These are phyloP conservation scores for Withania somnifera DNA, from an alignment of 305 asterid genomes.

Conservation along the genomic window DNA sequence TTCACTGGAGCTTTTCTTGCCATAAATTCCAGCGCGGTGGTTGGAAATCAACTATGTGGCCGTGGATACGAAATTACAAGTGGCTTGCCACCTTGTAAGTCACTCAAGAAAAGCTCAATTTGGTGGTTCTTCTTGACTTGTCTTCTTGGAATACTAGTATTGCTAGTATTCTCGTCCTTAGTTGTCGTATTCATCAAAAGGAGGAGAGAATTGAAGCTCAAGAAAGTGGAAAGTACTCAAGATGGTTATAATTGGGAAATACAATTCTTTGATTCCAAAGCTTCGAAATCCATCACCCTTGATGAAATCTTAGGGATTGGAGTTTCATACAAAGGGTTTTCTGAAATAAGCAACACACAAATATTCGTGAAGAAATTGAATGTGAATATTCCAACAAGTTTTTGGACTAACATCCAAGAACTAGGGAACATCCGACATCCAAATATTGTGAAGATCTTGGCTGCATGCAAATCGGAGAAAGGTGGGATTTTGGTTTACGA, in stretches of 20 bases:
- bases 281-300: slow-evolving; percentile 23
- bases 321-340: slow-evolving; percentile 30
- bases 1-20: slow-evolving; percentile 62
- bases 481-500: slow-evolving; percentile 48
- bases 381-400: slow-evolving; percentile 7
- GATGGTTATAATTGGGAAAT: slow-evolving; percentile 52
- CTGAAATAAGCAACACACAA: slow-evolving; percentile 6
- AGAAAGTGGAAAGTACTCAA: slow-evolving; percentile 28
- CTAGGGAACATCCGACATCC: slow-evolving; percentile 40
- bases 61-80: slow-evolving; percentile 22
- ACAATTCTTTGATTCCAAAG: slow-evolving; percentile 30
- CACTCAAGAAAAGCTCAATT: slow-evolving; percentile 10
- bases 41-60: slow-evolving; percentile 47
- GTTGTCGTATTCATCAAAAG: slow-evolving; percentile 8
- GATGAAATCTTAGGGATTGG: slow-evolving; percentile 27
- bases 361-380: slow-evolving; percentile 28
- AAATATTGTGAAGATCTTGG: slow-evolving; percentile 47
- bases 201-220: slow-evolving; percentile 14
- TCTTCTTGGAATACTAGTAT: slow-evolving; percentile 25
- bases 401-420: slow-evolving; percentile 24
- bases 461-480: slow-evolving; percentile 54
- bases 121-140: slow-evolving; percentile 47
- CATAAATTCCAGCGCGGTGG: slow-evolving; percentile 42
- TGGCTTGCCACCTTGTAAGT: slow-evolving; percentile 52
- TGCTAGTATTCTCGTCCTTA: slow-evolving; percentile 16